Base-by-base conservation (phyloP, 2,329 filamentous ascomycete species). In the Trichoderma semiorbis region DNA sequence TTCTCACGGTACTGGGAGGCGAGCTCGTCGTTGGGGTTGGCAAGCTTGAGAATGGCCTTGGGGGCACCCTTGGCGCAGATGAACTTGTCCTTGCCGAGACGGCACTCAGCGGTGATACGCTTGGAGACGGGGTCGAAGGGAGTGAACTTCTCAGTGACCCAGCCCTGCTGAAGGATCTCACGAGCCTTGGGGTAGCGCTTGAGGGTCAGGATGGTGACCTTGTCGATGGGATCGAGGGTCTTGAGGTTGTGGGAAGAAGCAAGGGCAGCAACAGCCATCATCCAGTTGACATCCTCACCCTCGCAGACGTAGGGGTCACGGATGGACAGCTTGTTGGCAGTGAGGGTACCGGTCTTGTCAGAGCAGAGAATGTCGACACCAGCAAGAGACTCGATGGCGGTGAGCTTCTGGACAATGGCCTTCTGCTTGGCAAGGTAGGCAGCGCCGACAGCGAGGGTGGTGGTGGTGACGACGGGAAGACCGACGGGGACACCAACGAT, bases 321-420 rank as follows among this genome's bases (percentile, higher is more conserved):
- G 63, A 97, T 87, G 74, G 93, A 95, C 26, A 97, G 89, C 87
- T 96, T 97, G 88, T 97, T 97, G 88, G 95, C 96, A 80, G 94
- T 97, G 80, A 97, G 84, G 72, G 94, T 97, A 85, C 94, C 94
- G 36, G 94, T 97, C 89, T 97, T 97, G 88, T 97, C 94, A 69
- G 94, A 95, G 87, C 94, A 97, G 72, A 97, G 92, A 81, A 97
- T 96, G 84, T 97, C 92, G 74, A 97, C 94, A 86, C 94, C 94
- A 79, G 94, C 94, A 75, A 97, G 88, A 26, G 94, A 97, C 86
- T 97, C 94, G 74, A 97, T 97, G 75, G 94, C 94, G 43, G 92
- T 94, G 69, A 97, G 90, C 86, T 95, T 97, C 86, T 97, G 94
- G 76, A 97, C 94, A 76, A 97, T 97, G 69, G 94, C 94, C 85